Evolutionary conservation across 2,329 filamentous ascomycete species (phyloP).

Genomic region (Cadophora malorum): DNA sequence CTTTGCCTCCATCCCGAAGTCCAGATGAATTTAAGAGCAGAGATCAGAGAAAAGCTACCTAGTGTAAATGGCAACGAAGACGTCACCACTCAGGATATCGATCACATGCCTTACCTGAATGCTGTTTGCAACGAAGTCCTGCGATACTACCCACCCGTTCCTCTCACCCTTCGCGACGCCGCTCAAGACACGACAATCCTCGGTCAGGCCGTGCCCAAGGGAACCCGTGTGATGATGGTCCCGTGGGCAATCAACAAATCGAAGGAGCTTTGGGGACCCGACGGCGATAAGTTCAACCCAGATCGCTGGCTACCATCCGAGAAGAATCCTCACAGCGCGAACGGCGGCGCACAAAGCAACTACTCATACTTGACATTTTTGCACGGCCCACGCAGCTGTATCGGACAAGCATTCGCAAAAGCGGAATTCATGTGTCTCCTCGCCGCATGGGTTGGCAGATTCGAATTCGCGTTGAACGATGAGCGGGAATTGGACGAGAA

Average conservation of each 20-base stretch:
- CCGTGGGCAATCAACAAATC: conserved; percentile 74
- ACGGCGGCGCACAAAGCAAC: conserved; percentile 76
- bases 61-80: conserved; percentile 49
- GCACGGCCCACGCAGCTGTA: conserved; percentile 85
- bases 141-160: conserved; percentile 75
- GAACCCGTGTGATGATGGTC: conserved; percentile 70
- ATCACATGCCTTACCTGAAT: conserved; percentile 79
- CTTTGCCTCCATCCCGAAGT: conserved; percentile 70
- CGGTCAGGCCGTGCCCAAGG: conserved; percentile 70
- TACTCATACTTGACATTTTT: conserved; percentile 83
- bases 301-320: conserved; percentile 72
- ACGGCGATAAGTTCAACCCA: conserved; percentile 78
- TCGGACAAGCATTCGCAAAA: conserved; percentile 80
- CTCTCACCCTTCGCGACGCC: conserved; percentile 71
- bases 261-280: conserved; percentile 74
- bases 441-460: conserved; percentile 77
- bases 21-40: conserved; percentile 70
- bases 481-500: conserved; percentile 69
- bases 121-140: conserved; percentile 81
- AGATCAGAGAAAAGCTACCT: conserved; percentile 68
- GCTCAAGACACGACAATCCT: conserved; percentile 68
- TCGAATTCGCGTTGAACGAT: conserved; percentile 65
- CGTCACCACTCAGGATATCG: conserved; percentile 64
- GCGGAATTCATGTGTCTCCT: conserved; percentile 86
- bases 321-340: conserved; percentile 51